Base-by-base conservation (phyloP, 1,139 yeast genomes). In the Magnusiomyces suaveolens region DNA sequence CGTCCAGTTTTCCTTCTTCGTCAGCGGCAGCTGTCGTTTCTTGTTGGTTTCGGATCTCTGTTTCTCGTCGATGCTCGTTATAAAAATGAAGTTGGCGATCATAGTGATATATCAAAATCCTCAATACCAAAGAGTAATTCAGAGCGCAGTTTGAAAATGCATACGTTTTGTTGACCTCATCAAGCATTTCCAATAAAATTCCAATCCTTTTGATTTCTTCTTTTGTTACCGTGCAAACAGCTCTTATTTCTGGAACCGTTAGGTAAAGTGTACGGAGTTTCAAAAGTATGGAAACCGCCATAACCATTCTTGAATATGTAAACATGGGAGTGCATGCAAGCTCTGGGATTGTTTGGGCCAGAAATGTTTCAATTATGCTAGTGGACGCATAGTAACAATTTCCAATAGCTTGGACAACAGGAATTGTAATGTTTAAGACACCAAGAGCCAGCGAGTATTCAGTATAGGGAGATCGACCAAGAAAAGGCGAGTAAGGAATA, bases 271-370 rank as follows among this genome's bases (percentile, higher is more conserved):
- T 82, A 41, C 88, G 70, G 51, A 83, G 70, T 58, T 87, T 74
- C 53, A 84, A 69, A 18, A 84, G 69, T 74, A 82, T 79, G 12
- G 88, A 87, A 0, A 82, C 81, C 1, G 87, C 81, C 64, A 83
- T 84, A 50, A 84, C 77, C 53, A 86, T 70, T 61, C 95, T 72
- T 1, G 88, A 76, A 54, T 79, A 78, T 60, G 80, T 80, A 58
- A 82, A 76, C 56, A 84, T 71, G 1, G 95, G 95, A 52, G 82
- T 71, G 2, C 75, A 68, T 0, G 84, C 79, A 44, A 83, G 51
- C 23, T 60, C 61, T 21, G 54, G 57, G 1, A 54, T 54, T 10
- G 56, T 48, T 23, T 56, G 54, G 18, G 48, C 48, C 12, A 57
- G 53, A 39, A 62, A 57, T 3, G 56, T 38, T 29, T 64, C 60